Evolutionary conservation across 2,329 filamentous ascomycete genomes (phyloP), one percentile per base, ranked within the genome.

Genomic region (Alternaria sp.): DNA sequence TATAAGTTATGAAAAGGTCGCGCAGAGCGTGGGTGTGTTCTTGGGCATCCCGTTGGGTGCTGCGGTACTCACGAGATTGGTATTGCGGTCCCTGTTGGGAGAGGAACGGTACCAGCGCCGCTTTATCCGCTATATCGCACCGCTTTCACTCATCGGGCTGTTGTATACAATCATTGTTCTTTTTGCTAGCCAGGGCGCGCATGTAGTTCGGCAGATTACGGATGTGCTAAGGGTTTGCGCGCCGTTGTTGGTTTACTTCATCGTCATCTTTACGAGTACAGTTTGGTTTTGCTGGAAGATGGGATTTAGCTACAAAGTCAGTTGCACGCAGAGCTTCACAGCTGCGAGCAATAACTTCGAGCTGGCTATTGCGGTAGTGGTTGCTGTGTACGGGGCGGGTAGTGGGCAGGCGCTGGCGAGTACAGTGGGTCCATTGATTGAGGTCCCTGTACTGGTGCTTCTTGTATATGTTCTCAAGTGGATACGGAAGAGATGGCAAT

Each of bases 281-380:
- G 81, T 95, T 1, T 81, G 81, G 43, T 79, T 89, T 2, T 85
- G 87, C 3, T 82, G 84, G 49, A 84, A 82, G n/a, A 79, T 90
- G n/a, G 90, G 92, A 0, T 93, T 93, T 59, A 88, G 87, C 0
- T 96, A 96, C 74, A 84, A 84, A 36, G 75, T 93, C 1, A 85
- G 86, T 1, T 84, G 86, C 11, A 94, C 92, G 2, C 92, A 96
- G 79, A 93, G 91, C 73, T 95, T 96, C 70, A 96, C 92, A 0
- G 94, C 92, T 0, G 93, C 92, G 0, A 96, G 93, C 75, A 97
- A 97, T 74, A 96, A 97, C 75, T 97, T 97, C 71, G 93, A 97
- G 81, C 81, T 97, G 24, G 92, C 93, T 0, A 96, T 97, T 78
- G 93, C 93, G 0, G 93, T 97, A 0, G 91, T 91, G 0, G 89